These are phyloP conservation scores for Geotrichum siamense DNA, from an alignment of 1,139 yeast genomes.

Conservation along the genomic window DNA sequence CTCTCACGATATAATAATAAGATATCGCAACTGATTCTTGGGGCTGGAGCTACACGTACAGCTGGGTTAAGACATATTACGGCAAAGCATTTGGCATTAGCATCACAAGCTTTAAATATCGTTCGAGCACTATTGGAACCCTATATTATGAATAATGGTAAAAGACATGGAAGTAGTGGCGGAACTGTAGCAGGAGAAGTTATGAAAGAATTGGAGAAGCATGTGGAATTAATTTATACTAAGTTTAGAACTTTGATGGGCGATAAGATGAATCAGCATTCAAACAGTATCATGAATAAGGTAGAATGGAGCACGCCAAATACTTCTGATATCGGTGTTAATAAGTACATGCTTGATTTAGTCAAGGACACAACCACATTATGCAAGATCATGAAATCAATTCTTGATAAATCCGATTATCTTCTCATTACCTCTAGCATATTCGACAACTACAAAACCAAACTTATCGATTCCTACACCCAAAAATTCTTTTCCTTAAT, in stretches of 20 bases:
- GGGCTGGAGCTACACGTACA: conserved; percentile 71
- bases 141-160: conserved; percentile 30
- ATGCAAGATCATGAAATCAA: conserved; percentile 39
- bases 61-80: conserved; percentile 63
- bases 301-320: conserved; percentile 45
- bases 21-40: conserved; percentile 56
- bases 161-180: conserved; percentile 22
- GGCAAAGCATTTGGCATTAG: conserved; percentile 63
- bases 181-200: conserved; percentile 28
- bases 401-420: conserved; percentile 1
- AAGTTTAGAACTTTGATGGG: conserved; percentile 65
- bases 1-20: conserved; percentile 50
- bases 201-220: conserved; percentile 43
- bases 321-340: conserved; percentile 34
- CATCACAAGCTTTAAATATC: conserved; percentile 52
- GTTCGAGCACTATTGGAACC: conserved; percentile 36
- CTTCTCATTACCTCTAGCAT: conserved; percentile 32
- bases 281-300: conserved; percentile 39
- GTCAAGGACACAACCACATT: conserved; percentile 63
- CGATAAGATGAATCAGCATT: conserved; percentile 44
- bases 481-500: conserved; percentile 30
- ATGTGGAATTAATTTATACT: conserved; percentile 57
- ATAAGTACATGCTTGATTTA: conserved; percentile 57
- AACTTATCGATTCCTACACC: conserved; percentile 49
- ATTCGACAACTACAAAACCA: conserved; percentile 52